phyloP scores from a whole-genome alignment of 2,329 filamentous ascomycete genomes.

The Chrysoporthe austroafricana region DNA sequence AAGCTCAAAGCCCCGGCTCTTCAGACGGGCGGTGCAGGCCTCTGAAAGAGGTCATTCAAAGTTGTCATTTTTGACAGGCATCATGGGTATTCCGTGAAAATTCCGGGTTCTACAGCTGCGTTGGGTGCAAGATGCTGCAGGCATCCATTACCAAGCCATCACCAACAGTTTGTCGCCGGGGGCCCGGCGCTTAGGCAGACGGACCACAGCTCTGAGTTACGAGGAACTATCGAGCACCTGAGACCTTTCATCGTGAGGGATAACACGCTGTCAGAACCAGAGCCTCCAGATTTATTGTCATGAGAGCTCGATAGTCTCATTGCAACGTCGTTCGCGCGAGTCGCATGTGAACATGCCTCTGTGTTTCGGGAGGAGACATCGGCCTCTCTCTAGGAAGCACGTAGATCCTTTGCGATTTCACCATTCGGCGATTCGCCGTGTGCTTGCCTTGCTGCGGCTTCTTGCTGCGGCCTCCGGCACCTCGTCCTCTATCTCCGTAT shows the following conservation, averaged over 20 bases:
- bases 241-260: neutral
- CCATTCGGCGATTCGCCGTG: neutral
- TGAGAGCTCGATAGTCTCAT: neutral
- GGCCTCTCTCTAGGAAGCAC: neutral
- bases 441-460: neutral
- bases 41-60: neutral
- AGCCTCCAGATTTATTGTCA: neutral
- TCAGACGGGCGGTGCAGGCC: neutral
- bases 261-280: neutral
- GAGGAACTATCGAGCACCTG: neutral
- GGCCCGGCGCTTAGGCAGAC: slow-evolving; percentile 7
- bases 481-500: neutral
- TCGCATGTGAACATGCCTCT: neutral
- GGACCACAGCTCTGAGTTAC: neutral
- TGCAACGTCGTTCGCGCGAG: neutral
- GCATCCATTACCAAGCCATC: slow-evolving; percentile 12
- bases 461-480: neutral
- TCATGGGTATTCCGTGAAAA: neutral
- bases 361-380: neutral
- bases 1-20: neutral
- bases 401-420: neutral
- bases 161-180: neutral
- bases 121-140: slow-evolving; percentile 10
- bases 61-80: too few relatives aligned
- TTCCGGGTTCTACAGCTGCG: neutral